Evolutionary conservation across 305 asterid species (phyloP).

Genomic region (Rubia tinctorum): DNA sequence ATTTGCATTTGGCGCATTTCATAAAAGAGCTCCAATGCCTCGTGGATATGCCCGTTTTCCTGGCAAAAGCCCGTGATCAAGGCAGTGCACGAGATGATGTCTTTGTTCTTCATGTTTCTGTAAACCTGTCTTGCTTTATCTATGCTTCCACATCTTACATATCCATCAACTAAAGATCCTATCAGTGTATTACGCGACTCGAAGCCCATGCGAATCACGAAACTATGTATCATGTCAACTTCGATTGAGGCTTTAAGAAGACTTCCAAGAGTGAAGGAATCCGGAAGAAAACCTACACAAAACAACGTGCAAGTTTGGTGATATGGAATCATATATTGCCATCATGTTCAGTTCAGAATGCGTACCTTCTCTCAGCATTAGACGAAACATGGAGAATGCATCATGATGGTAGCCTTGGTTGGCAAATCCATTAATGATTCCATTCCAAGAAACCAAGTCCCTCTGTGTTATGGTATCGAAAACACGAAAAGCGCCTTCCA

Average conservation of each 20-base stretch:
- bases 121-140: conserved; percentile 39
- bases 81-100: conserved; percentile 48
- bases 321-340: no score
- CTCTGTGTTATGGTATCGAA: conserved; percentile 40
- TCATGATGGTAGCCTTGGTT: conserved; percentile 31
- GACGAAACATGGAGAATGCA: conserved; percentile 31
- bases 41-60: conserved; percentile 28
- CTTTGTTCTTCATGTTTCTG: conserved; percentile 36
- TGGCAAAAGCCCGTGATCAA: conserved; percentile 47
- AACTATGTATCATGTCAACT: conserved; percentile 38
- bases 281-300: conserved; percentile 42
- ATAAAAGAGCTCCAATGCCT: conserved; percentile 11
- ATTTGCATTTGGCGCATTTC: conserved; percentile 3
- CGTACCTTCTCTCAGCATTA: conserved; percentile 12
- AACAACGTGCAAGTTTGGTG: background rate
- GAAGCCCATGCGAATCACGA: conserved; percentile 36
- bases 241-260: conserved; percentile 36
- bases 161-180: conserved; percentile 50
- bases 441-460: conserved; percentile 62
- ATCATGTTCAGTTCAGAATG: background rate
- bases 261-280: conserved; percentile 57
- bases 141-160: conserved; percentile 42
- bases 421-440: conserved; percentile 54
- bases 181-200: conserved; percentile 28
- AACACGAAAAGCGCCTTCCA: conserved; percentile 44